Conservation (phyloP, 495 filamentous ascomycete species). For the Penicillium nucicola region DNA sequence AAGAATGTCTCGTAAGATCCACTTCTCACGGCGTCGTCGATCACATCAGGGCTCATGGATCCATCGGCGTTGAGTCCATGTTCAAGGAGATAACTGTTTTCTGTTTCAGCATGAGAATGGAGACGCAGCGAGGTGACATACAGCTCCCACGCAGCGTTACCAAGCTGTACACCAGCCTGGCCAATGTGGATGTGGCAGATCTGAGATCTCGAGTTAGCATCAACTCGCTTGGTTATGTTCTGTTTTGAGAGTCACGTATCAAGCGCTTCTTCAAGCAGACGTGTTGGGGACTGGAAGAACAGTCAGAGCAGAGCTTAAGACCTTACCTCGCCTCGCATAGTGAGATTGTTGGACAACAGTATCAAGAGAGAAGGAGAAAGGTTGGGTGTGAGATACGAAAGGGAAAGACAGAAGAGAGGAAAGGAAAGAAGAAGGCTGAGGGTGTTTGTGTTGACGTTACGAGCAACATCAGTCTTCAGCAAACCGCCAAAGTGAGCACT, state of each 20-base stretch:
- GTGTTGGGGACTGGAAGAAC: no score
- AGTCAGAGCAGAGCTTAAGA: not conserved
- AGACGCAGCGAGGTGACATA: conserved; percentile 56
- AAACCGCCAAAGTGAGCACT: no score
- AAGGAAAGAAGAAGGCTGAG: not conserved
- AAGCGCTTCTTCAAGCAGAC: not conserved
- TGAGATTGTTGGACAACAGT: not conserved
- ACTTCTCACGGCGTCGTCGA: conserved; percentile 56
- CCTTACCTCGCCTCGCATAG: conserved; percentile 3
- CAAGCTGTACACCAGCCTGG: conserved; percentile 90
- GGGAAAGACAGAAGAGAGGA: not conserved
- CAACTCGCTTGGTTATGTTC: not conserved
- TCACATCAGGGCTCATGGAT: conserved; percentile 56
- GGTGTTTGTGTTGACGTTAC: not conserved
- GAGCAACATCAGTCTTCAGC: no score
- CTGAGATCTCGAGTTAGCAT: conserved; percentile 34
- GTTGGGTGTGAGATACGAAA: not conserved
- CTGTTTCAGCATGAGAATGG: conserved; percentile 3
- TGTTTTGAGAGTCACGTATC: not conserved
- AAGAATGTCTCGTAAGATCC: conserved; percentile 90
- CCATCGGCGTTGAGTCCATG: conserved; percentile 82
- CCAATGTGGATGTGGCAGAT: conserved; percentile 88
- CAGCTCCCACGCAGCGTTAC: conserved; percentile 95
- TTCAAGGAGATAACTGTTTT: conserved; percentile 78
- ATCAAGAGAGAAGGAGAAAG: not conserved